Evolutionary conservation across 192 early-diverging fungal species (phyloP), one percentile per base, ranked within the genome.

Genomic region (Spizellomyces sp.): DNA sequence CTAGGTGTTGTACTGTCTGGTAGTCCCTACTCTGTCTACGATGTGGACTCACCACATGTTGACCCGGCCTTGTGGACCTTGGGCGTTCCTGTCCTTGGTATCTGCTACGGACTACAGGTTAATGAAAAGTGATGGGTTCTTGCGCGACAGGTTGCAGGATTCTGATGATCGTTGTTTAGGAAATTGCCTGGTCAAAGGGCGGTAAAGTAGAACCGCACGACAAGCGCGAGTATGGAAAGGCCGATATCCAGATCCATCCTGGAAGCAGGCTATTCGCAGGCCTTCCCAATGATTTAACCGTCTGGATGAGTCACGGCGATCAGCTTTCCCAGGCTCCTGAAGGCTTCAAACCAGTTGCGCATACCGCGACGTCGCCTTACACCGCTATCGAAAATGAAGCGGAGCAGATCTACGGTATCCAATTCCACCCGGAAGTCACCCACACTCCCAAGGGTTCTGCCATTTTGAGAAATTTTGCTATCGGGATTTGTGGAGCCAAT

Each of bases 371-470:
- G 57, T 90, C 95, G 63, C 94, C 90, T 47, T 97, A 91, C 73
- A 92, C 93, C 19, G 97, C 95, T 47, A 88, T 98, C 65, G 91
- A 88, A 64, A 91, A 95, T 69, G 83, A 83, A 44, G 82, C 89
- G 64, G 90, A 90, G 78, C 82, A 86, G 9, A 90, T 95, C 71
- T 99, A 91, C 80, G 97, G 94, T 46, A 93, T 99, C 66, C 97
- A 99, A 86, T 96, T 99, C 91, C 97, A 99, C 83, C 97, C 97
- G 50, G 97, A 99, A 79, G 95, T 99, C 65, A 95, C 97, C n/a
- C 97, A 99, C 82, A 96, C 95, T 69, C 83, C 89, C 14, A 84
- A 89, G 56, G 97, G 97, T 62, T 83, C 91, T 50, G 67, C 84
- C 45, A 74, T 99, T 52, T 75, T 99, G 70, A 84, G 86, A 69